These are phyloP conservation scores for Phytopythium vexans DNA, from an alignment of 352 stramenopile species.

Conservation along the genomic window DNA sequence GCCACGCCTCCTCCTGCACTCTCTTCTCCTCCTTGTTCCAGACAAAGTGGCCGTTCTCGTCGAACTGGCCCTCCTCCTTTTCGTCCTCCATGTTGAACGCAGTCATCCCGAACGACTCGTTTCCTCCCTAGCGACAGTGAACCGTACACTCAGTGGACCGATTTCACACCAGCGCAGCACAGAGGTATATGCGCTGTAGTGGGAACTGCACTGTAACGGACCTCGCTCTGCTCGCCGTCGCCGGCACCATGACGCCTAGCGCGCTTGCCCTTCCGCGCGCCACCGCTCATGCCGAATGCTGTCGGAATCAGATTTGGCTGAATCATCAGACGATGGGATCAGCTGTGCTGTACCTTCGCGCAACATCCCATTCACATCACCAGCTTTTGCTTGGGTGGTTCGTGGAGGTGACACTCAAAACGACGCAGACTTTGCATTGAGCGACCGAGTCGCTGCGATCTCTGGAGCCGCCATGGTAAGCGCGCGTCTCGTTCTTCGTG, in stretches of 20 bases:
- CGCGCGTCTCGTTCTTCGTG: no score
- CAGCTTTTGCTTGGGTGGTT: no score
- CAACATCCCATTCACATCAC: not conserved
- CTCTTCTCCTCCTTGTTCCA: conserved; percentile 75
- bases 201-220: not conserved
- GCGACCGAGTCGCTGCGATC: no score
- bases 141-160: not conserved
- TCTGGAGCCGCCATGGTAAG: no score
- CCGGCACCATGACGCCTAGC: not conserved
- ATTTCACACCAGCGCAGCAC: no score
- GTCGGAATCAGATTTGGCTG: not conserved
- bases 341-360: conserved; percentile 12
- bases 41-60: conserved; percentile 74
- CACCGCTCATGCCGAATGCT: conserved; percentile 5
- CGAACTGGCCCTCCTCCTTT: conserved; percentile 83
- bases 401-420: no score
- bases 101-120: conserved; percentile 49
- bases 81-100: conserved; percentile 85
- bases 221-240: not conserved
- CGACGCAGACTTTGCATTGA: no score
- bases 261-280: not conserved
- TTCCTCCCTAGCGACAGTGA: conserved; percentile 12
- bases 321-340: not conserved
- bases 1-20: conserved; percentile 82
- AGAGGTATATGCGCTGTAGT: no score